These are phyloP conservation scores for Leccinum rimulosum DNA, from an alignment of 768 basidiomycete genomes.

Conservation along the genomic window DNA sequence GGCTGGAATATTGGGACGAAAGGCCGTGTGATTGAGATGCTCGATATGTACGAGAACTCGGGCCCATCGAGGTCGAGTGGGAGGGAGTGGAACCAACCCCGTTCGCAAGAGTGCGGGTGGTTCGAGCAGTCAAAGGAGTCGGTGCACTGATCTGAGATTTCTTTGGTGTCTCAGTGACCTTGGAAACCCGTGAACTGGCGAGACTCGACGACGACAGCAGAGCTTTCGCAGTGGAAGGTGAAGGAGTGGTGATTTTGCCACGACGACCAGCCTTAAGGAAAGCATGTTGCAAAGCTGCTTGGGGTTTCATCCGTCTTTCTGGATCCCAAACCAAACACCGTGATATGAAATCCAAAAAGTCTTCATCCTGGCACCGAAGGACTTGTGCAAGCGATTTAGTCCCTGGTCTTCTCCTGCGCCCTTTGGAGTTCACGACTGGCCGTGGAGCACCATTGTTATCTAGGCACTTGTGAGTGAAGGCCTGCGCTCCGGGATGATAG, in stretches of 20 bases:
- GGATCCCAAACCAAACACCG: constrained; percentile 99
- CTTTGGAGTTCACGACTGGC: constrained; percentile 94
- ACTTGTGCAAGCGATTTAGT: constrained; percentile 89
- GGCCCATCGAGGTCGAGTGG: constrained; percentile 55
- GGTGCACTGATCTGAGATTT: constrained; percentile 89
- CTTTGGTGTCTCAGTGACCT: constrained; percentile 74
- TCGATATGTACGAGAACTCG: constrained; percentile 64
- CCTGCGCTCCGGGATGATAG: neutral
- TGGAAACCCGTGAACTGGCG: constrained; percentile 45
- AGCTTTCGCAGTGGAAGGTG: constrained; percentile 48
- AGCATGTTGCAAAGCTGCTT: constrained; percentile 87
- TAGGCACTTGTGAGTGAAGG: constrained; percentile 33
- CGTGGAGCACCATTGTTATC: constrained; percentile 93
- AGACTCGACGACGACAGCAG: constrained; percentile 58
- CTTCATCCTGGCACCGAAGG: constrained; percentile 88
- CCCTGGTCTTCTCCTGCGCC: constrained; percentile 86
- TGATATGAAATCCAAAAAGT: constrained; percentile 94
- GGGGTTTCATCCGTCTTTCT: constrained; percentile 91
- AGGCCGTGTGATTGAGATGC: constrained; percentile 67
- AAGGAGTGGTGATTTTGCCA: constrained; percentile 43
- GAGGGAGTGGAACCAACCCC: constrained; percentile 58
- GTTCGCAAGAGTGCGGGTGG: constrained; percentile 50
- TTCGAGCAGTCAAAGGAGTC: constrained; percentile 80
- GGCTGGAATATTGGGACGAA: constrained; percentile 72
- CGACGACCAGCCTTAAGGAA: constrained; percentile 74